Percentiles rank a stretch among this genome's conserved stretches.
These are phyloP conservation scores for Cytospora chrysosperma DNA, from an alignment of 2,329 filamentous ascomycete genomes.

Conservation along the genomic window DNA sequence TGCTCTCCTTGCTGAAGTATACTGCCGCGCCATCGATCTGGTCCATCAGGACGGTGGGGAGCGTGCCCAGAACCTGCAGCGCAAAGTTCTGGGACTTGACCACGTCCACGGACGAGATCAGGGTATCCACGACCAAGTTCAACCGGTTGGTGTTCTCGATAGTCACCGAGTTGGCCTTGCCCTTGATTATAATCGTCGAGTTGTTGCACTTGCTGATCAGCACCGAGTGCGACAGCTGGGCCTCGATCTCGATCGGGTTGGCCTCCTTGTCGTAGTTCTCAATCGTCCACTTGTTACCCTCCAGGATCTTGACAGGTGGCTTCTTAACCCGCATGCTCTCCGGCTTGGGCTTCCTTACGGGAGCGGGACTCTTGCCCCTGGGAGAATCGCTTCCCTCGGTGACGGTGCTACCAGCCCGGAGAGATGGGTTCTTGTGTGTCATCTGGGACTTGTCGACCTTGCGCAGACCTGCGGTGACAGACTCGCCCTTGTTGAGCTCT, in stretches of 20 bases:
- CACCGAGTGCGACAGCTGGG: conserved; percentile 80
- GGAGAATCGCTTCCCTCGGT: conserved; percentile 54
- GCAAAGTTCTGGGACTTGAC: conserved; percentile 96
- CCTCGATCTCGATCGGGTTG: conserved; percentile 76
- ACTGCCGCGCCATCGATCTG: conserved; percentile 88
- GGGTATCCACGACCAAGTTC: conserved; percentile 82
- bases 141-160: conserved; percentile 86
- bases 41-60: conserved; percentile 88
- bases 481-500: conserved; percentile 83
- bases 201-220: conserved; percentile 91
- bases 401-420: conserved; percentile 72
- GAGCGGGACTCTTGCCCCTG: conserved; percentile 80
- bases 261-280: conserved; percentile 85
- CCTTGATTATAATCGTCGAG: conserved; percentile 82
- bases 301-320: conserved; percentile 73
- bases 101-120: conserved; percentile 89
- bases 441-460: conserved; percentile 96
- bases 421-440: conserved; percentile 96
- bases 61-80: conserved; percentile 80
- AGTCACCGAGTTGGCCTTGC: conserved; percentile 96
- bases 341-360: conserved; percentile 83
- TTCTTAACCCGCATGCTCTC: conserved; percentile 84
- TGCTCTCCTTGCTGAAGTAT: conserved; percentile 80
- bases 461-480: conserved; percentile 82
- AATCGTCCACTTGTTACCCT: conserved; percentile 92